These are phyloP conservation scores for Trametes pubescens DNA, from an alignment of 1,284 basidiomycete species.

Conservation along the genomic window DNA sequence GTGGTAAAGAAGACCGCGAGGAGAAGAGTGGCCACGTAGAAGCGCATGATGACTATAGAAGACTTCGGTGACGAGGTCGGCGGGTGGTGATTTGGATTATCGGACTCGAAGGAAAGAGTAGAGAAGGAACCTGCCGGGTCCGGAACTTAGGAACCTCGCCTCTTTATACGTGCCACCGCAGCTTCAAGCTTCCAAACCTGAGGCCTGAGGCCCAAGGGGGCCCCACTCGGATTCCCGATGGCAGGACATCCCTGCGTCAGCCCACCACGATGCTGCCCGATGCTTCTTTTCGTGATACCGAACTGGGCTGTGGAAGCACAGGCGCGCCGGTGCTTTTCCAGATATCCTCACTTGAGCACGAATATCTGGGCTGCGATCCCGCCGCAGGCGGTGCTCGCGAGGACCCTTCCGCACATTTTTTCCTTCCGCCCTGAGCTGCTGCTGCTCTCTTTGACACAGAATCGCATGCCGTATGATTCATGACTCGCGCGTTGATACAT, in stretches of 20 bases:
- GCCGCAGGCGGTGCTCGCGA: neutral
- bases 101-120: neutral
- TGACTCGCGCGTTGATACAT: neutral
- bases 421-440: too few species aligned
- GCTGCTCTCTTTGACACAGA: neutral
- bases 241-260: too few species aligned
- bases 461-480: neutral
- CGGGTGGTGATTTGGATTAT: neutral
- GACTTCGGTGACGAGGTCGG: neutral
- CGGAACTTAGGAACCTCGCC: neutral
- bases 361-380: neutral
- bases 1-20: neutral
- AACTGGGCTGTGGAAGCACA: too few species aligned
- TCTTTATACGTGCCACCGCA: neutral
- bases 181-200: neutral
- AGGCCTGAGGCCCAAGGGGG: too few species aligned
- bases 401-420: neutral
- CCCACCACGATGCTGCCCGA: too few species aligned
- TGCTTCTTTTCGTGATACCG: too few species aligned
- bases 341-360: too few species aligned
- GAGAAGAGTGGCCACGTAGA: neutral
- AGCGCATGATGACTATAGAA: neutral
- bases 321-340: too few species aligned
- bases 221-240: too few species aligned
- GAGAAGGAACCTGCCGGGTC: neutral